Evolutionary conservation across 352 stramenopile genomes (phyloP), one percentile per base, ranked within the genome.

Genomic region (Globisporangium recalcitrans): DNA sequence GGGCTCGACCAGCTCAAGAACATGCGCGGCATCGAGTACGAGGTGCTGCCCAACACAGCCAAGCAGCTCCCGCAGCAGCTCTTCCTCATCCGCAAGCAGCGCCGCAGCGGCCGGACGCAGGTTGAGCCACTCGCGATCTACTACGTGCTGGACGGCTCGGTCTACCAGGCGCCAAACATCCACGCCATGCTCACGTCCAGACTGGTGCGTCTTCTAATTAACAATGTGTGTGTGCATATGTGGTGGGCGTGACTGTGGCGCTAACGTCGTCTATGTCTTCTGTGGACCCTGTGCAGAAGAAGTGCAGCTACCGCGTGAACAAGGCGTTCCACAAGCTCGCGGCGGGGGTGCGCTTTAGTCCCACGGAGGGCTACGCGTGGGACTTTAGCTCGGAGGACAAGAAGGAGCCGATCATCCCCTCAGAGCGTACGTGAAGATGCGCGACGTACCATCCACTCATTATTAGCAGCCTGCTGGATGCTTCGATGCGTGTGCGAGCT

Each of bases 121-220:
- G 82, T 92, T 47, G 82, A 91, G 67, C 74, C 82, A 36, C 75
- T 95, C 63, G 86, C 85, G 65, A 74, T 95, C 47, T 96, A 96
- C 67, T 96, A 96, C 64, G 87, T 95, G 67, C 73, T 96, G 40
- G 86, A 96, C 52, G 82, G 85, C 31, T 90, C 82, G 0, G 78
- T 95, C 38, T 96, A 96, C 75, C 86, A 95, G 61, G 85, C 86
- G 16, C 87, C 87, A 3, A 93, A 93, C 63, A 89, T 95, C 68
- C 85, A 95, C 68, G 82, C 85, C 52, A 93, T 96, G 78, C 82
- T 96, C 65, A 89, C 79, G 11, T 93, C 86, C 29, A 73, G 87
- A 38, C 72, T 96, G 34, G 85, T 93, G 87, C 61, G 76, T 67
- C n/a, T n/a, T n/a, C n/a, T n/a, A n/a, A n/a, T n/a, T n/a, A n/a